Percentiles rank a stretch among this genome's conserved stretches.
Evolutionary conservation across 768 basidiomycete genomes (phyloP).

Genomic region (Pulveroboletus sp.): DNA sequence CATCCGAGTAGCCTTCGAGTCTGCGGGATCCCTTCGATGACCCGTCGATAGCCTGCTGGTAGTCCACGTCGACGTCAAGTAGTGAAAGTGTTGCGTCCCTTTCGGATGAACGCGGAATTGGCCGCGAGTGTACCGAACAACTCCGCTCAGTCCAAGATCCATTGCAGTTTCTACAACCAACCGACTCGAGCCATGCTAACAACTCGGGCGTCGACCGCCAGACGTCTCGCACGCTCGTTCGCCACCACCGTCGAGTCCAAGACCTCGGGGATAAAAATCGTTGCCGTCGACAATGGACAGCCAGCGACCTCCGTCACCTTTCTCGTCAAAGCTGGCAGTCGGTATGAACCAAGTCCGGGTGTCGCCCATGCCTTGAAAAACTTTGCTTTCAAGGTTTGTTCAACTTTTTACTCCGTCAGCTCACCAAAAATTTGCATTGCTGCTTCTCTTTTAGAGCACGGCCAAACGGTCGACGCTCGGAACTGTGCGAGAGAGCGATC

Average conservation of each 20-base stretch:
- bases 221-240: constrained; percentile 65
- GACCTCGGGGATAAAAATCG: constrained; percentile 73
- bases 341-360: constrained; percentile 85
- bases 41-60: no score
- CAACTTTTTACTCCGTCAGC: not conserved
- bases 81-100: no score
- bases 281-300: constrained; percentile 75
- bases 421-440: not conserved
- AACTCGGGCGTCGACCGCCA: constrained; percentile 54
- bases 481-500: constrained; percentile 86
- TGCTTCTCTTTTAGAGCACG: constrained; percentile 57
- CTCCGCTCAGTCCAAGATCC: constrained; percentile 22
- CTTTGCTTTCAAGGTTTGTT: constrained; percentile 95
- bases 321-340: constrained; percentile 87
- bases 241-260: constrained; percentile 73
- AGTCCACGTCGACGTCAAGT: no score
- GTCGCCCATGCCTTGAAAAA: constrained; percentile 94
- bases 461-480: constrained; percentile 81
- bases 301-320: constrained; percentile 85
- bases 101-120: constrained; percentile 28
- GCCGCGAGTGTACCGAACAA: constrained; percentile 12
- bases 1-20: no score
- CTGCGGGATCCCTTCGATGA: no score
- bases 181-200: constrained; percentile 47
- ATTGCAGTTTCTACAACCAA: not conserved